Base-by-base conservation (phyloP, 257 asterid genomes). In the Rhazya stricta region DNA sequence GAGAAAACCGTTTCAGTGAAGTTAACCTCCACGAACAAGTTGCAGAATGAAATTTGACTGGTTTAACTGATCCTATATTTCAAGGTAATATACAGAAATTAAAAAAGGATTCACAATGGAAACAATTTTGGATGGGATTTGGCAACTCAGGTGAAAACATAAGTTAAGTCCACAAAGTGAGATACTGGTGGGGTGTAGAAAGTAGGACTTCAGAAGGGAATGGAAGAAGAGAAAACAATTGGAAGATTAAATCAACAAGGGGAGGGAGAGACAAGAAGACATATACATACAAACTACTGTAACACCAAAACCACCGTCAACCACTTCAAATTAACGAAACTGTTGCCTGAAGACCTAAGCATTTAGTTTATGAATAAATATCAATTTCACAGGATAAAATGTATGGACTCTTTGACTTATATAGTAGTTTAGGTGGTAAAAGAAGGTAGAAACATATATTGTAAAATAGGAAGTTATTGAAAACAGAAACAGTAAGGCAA, bases 391-490 rank as follows among this genome's bases (percentile, higher is more conserved):
- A 13, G 18, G 6, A 12, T 13, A 48, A 51, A 51, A 51, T 51
- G 25, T 19, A 51, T 1, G 36, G 1, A 9, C 36, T 2, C 65
- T 57, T 56, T 25, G 34, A 56, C 34, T 56, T 57, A 57, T 57
- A 11, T 18, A 25, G 36, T 25, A 36, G 41, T 11, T 30, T 12
- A 63, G 30, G 21, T 2, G 43, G 29, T 18, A 15, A 16, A 36
- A 12, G 1, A 37, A 21, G 71, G 71, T 21, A 37, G 71, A 66
- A 48, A 29, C 21, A 72, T 85, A 63, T 77, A 95, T n/a, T n/a
- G n/a, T n/a, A n/a, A n/a, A n/a, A n/a, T n/a, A n/a, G n/a, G n/a
- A n/a, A n/a, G n/a, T n/a, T n/a, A n/a, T n/a, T n/a, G n/a, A n/a
- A n/a, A n/a, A n/a, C n/a, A n/a, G n/a, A n/a, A n/a, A n/a, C n/a